A percentile compares a stretch with the other conserved stretches of the same genome.
These are phyloP conservation scores for Chlorencoelia australis DNA, from an alignment of 2,329 filamentous ascomycete genomes.

Conservation along the genomic window DNA sequence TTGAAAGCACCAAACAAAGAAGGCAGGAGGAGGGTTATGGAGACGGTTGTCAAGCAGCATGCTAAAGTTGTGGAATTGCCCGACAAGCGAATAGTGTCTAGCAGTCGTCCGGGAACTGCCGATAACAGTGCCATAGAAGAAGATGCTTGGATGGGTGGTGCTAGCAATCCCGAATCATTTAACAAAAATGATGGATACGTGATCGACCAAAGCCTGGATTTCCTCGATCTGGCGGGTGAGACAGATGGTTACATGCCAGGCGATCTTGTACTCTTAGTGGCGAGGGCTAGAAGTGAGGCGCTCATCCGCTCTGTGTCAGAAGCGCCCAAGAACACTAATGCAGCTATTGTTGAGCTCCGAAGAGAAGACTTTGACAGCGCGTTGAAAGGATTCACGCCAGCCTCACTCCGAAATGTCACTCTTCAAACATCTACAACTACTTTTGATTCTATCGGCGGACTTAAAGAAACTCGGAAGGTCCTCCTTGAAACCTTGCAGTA, in stretches of 20 bases:
- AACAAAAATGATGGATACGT: slow-evolving; percentile 51
- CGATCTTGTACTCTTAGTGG: slow-evolving; percentile 76
- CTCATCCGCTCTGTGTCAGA: slow-evolving; percentile 68
- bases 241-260: slow-evolving; percentile 98
- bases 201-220: slow-evolving; percentile 69
- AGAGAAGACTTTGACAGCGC: slow-evolving; percentile 74
- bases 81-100: slow-evolving; percentile 31
- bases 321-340: slow-evolving; percentile 33
- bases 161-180: slow-evolving; percentile 39
- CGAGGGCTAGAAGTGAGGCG: slow-evolving; percentile 82
- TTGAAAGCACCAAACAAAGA: slow-evolving; percentile 92
- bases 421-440: slow-evolving; percentile 87
- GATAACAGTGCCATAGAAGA: slow-evolving; percentile 47
- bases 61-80: slow-evolving; percentile 32
- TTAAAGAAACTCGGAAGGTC: slow-evolving; percentile 78
- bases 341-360: slow-evolving; percentile 51
- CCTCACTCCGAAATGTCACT: slow-evolving; percentile 87
- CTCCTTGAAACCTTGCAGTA: slow-evolving; percentile 93
- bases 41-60: slow-evolving; percentile 58
- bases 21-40: slow-evolving; percentile 70
- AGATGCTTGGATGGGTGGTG: slow-evolving; percentile 64
- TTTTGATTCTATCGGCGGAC: slow-evolving; percentile 83
- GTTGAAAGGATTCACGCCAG: slow-evolving; percentile 85
- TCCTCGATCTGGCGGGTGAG: slow-evolving; percentile 84
- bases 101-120: slow-evolving; percentile 43